Evolutionary conservation across 441 rosid genomes (phyloP).

Genomic region (Corymbia calophylla): DNA sequence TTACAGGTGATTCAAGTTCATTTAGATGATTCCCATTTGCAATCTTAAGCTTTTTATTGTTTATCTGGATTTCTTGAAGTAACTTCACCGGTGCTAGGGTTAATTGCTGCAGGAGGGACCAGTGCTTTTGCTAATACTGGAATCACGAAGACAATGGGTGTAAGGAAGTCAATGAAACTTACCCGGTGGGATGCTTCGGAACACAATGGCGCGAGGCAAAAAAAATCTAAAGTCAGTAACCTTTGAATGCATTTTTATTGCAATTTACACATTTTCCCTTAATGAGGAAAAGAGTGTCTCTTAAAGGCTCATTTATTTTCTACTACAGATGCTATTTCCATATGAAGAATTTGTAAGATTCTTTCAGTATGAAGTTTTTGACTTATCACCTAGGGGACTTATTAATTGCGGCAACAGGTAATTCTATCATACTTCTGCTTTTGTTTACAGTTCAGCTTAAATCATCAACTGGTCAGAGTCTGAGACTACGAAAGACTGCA

Average conservation of each 20-base stretch:
- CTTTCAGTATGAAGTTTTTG: conserved; percentile 53
- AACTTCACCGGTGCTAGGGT: conserved; percentile 26
- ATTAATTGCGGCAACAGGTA: conserved; percentile 87
- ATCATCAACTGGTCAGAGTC: not conserved
- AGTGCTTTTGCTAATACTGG: conserved; percentile 29
- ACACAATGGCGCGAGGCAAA: conserved; percentile 21
- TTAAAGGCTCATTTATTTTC: not conserved
- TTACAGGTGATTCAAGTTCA: conserved; percentile 32
- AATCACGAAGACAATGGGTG: conserved; percentile 51
- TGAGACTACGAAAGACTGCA: not conserved
- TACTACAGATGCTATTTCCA: conserved; percentile 67
- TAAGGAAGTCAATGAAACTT: conserved; percentile 45
- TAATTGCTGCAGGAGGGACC: conserved; percentile 22
- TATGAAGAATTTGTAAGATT: conserved; percentile 68
- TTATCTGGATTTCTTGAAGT: not conserved
- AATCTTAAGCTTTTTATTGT: not conserved
- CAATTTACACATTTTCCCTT: not conserved
- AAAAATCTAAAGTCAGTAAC: conserved; percentile 42
- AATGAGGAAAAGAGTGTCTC: not conserved
- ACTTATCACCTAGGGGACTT: conserved; percentile 72
- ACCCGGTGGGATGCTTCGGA: conserved; percentile 13
- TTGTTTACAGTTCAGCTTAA: not conserved
- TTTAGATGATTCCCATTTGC: not conserved
- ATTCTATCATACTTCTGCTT: not conserved
- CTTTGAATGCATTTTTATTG: not conserved